Base-by-base conservation (phyloP, 768 basidiomycete species). In the Boletus bicolor region DNA sequence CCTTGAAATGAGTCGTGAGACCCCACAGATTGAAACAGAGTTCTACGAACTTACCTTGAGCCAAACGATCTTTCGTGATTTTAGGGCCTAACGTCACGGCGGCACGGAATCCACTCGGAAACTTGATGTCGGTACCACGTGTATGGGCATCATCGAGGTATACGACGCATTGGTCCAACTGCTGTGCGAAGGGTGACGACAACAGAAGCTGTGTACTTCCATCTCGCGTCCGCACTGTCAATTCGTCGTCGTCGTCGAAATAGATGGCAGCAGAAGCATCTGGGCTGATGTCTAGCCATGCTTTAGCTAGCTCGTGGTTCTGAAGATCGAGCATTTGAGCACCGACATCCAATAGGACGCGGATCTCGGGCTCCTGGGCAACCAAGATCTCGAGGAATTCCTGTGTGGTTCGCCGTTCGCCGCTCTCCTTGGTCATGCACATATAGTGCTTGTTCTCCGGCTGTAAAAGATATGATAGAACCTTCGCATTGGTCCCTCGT, bases 121-220 rank as follows among this genome's bases (percentile, higher is more conserved):
- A 67, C 42, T 76, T 82, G 14, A 83, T 65, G 53, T 83, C 82
- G 0, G 82, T 83, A 6, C 82, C 82, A 12, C 66, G 39, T 2
- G 66, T 67, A 54, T 82, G 81, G 0, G 79, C 77, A 48, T 83
- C 81, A 46, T 83, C 81, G 0, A 83, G 75, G 57, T 83, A 83
- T 2, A 82, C 60, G 5, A 78, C 55, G 35, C 78, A 79, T 52
- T 71, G 65, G 6, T 58, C 81, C 54, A 21, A 74, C 77, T 54
- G 44, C 75, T 73, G 35, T 43, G 61, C 35, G 2, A 54, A 50
- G 0, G 58, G 30, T 0, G 52, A 60, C 19, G 49, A 50, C 3
- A 42, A 0, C 2, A 60, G 19, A 7, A 38, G 39, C 7, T 60
- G 49, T 0, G 28, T 46, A 2, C 14, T 34, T 0, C 53, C 53